These are phyloP conservation scores for Sarcodon aspratus DNA, from an alignment of 768 basidiomycete species.

Conservation along the genomic window DNA sequence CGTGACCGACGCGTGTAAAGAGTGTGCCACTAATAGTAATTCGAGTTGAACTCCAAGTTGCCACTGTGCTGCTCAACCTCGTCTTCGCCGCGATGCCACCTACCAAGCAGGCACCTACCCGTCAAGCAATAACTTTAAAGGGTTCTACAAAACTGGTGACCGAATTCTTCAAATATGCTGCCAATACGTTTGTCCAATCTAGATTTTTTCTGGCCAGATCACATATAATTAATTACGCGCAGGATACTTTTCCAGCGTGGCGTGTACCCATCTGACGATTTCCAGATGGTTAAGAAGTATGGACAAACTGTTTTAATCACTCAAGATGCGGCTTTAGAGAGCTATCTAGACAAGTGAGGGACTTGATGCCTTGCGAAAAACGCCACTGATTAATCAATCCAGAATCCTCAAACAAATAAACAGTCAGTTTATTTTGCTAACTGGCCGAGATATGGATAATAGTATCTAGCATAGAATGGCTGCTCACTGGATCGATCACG, in stretches of 20 bases:
- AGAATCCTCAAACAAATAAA: slow-evolving; percentile 90
- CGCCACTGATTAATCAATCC: neutral
- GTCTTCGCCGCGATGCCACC: slow-evolving; percentile 21
- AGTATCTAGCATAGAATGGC: slow-evolving; percentile 58
- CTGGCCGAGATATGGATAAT: neutral
- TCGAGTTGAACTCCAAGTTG: slow-evolving; percentile 3
- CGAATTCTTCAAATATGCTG: slow-evolving; percentile 99
- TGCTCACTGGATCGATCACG: slow-evolving; percentile 83
- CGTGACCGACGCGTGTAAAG: slow-evolving; percentile 8
- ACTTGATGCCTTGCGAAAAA: slow-evolving; percentile 1
- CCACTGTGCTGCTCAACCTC: neutral
- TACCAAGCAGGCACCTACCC: slow-evolving; percentile 35
- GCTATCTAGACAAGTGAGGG: slow-evolving; percentile 74
- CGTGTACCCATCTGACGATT: slow-evolving; percentile 96
- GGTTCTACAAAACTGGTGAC: slow-evolving; percentile 90
- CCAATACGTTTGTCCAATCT: slow-evolving; percentile 67
- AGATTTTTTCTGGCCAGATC: slow-evolving; percentile 5
- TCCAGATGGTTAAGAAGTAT: slow-evolving; percentile 99
- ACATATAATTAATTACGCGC: slow-evolving; percentile 1
- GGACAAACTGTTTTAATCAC: slow-evolving; percentile 93
- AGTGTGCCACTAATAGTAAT: slow-evolving; percentile 1
- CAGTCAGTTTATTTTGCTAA: slow-evolving; percentile 38
- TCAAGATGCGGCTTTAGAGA: slow-evolving; percentile 85
- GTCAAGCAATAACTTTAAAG: slow-evolving; percentile 86
- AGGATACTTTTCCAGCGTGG: slow-evolving; percentile 96